Evolutionary conservation across 805 yeast species (phyloP).

Genomic region (Lipomyces sp.): DNA sequence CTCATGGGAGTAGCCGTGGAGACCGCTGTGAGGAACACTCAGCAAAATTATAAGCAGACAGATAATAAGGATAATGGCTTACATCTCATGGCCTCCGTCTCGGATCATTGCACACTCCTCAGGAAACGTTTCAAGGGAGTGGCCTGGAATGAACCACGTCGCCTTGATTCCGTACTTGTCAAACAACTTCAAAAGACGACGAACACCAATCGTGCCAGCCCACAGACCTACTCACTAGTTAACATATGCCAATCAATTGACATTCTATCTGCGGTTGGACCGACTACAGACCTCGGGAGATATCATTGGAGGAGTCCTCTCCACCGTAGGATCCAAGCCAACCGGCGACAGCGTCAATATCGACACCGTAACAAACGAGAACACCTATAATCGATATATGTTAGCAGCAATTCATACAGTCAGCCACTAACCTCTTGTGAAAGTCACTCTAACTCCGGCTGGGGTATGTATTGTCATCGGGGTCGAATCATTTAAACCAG

Average conservation of each 20-base stretch:
- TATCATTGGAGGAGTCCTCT: constrained; percentile 47
- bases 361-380: constrained; percentile 48
- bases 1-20: constrained; percentile 50
- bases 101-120: constrained; percentile 47
- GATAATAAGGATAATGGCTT: background rate
- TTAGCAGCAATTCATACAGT: constrained; percentile 12
- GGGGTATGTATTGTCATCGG: background rate
- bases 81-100: constrained; percentile 48
- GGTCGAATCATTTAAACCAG: background rate
- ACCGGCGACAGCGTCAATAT: constrained; percentile 49
- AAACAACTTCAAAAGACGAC: constrained; percentile 46
- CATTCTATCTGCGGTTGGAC: no score
- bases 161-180: constrained; percentile 48
- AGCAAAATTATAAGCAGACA: no score
- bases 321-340: constrained; percentile 51
- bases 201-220: constrained; percentile 49
- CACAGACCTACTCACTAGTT: constrained; percentile 39
- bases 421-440: background rate
- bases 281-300: constrained; percentile 44
- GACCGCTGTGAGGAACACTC: constrained; percentile 38
- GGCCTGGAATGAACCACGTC: constrained; percentile 50
- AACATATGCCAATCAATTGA: background rate
- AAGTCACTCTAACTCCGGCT: background rate
- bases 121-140: constrained; percentile 50
- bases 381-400: constrained; percentile 40